Evolutionary conservation across 768 basidiomycete genomes (phyloP).

Genomic region (Melanogaster broomeanus): DNA sequence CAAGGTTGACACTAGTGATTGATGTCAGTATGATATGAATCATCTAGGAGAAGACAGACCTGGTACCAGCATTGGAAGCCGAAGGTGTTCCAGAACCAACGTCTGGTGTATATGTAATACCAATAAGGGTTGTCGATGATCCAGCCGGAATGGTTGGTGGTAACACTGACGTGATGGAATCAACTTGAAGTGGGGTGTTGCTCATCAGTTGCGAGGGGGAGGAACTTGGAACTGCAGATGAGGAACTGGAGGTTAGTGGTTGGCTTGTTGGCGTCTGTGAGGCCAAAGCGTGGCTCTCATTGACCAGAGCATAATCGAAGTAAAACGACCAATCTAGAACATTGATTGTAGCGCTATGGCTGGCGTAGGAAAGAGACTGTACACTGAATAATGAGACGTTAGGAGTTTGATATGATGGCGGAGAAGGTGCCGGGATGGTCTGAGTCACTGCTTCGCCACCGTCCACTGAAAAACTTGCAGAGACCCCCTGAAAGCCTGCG

Average conservation of each 20-base stretch:
- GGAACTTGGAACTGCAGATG: background rate
- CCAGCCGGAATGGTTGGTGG: background rate
- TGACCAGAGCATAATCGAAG: conserved; percentile 3
- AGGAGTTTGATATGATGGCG: conserved; percentile 1
- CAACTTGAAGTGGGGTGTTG: too few relatives aligned
- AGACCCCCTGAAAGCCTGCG: conserved; percentile 2
- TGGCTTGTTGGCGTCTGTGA: background rate
- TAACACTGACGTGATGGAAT: background rate
- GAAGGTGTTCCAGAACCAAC: background rate
- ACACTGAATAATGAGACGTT: conserved; percentile 1
- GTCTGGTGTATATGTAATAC: too few relatives aligned
- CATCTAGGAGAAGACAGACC: background rate
- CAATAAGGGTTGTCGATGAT: background rate
- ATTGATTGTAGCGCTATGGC: background rate
- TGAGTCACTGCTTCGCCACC: background rate
- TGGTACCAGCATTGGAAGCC: background rate
- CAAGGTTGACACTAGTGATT: conserved; percentile 3
- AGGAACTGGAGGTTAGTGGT: too few relatives aligned
- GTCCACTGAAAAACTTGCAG: background rate
- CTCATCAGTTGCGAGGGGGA: background rate
- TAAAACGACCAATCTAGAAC: conserved; percentile 4
- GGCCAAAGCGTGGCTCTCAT: background rate
- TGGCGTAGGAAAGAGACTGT: background rate
- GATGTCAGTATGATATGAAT: background rate
- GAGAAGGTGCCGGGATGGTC: background rate